A percentile compares a stretch with the other conserved stretches of the same genome.
Evolutionary conservation across 306 rosid genomes (phyloP).

Genomic region (Pterocarpus santalinus): DNA sequence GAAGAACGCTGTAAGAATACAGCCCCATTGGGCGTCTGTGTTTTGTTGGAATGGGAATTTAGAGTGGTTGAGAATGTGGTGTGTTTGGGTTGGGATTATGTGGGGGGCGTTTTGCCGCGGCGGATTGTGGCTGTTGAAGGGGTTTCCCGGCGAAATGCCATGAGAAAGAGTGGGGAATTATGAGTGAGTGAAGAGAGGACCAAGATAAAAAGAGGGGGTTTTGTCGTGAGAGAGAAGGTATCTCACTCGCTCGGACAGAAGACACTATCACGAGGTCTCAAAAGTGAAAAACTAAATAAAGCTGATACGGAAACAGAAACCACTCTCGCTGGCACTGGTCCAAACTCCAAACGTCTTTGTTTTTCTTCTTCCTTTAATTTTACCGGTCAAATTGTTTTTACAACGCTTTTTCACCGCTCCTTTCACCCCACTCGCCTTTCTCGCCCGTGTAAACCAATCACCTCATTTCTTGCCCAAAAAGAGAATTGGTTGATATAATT

Average conservation of each 20-base stretch:
- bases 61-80: slow-evolving; percentile 22
- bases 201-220: background rate
- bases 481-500: background rate
- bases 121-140: background rate
- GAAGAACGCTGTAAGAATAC: background rate
- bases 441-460: background rate
- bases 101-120: no score
- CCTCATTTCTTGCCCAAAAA: background rate
- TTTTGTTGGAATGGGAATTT: background rate
- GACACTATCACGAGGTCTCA: slow-evolving; percentile 59
- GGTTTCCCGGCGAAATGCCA: slow-evolving; percentile 62
- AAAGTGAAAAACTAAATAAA: slow-evolving; percentile 47
- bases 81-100: background rate
- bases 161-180: slow-evolving; percentile 22
- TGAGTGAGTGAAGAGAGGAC: slow-evolving; percentile 25
- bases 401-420: slow-evolving; percentile 30
- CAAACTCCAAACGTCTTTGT: slow-evolving; percentile 43
- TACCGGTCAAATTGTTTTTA: background rate
- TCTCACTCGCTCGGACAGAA: background rate
- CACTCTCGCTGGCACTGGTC: slow-evolving; percentile 46
- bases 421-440: slow-evolving; percentile 41
- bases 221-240: slow-evolving; percentile 41
- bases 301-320: slow-evolving; percentile 42
- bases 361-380: background rate
- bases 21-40: slow-evolving; percentile 49